phyloP scores from a whole-genome alignment of 345 rosid species.

The Citrus unshiu region DNA sequence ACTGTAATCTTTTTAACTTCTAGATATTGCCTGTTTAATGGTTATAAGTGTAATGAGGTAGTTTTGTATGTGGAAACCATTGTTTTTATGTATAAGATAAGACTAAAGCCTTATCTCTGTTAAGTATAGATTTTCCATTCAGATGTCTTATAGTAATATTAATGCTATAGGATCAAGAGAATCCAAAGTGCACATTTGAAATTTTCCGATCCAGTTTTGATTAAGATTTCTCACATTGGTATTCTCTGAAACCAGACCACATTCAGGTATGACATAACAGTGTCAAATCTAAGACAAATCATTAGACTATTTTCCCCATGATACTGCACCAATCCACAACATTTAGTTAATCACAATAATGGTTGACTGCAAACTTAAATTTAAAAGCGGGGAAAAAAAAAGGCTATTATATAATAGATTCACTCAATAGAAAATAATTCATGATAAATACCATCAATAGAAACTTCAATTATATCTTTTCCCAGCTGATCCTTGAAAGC shows the following conservation, averaged over 20 bases:
- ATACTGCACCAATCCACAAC: neutral
- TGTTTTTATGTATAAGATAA: neutral
- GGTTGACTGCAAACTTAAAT: neutral
- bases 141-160: neutral
- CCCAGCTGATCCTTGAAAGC: slow-evolving; percentile 34
- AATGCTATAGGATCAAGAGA: neutral
- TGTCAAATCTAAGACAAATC: neutral
- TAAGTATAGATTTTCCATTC: neutral
- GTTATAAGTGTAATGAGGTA: neutral
- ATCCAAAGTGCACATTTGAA: neutral
- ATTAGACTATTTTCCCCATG: neutral
- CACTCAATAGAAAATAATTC: neutral
- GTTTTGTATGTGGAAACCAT: neutral
- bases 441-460: slow-evolving; percentile 46
- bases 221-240: neutral
- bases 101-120: neutral
- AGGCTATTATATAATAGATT: neutral
- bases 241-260: neutral
- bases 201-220: neutral
- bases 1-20: neutral
- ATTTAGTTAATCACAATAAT: neutral
- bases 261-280: neutral
- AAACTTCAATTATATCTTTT: slow-evolving; percentile 57
- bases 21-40: neutral
- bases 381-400: too few species aligned